A percentile compares a stretch with the other conserved stretches of the same genome.
Evolutionary conservation across 805 yeast species (phyloP).

Genomic region (Suhomyces tanzawaensis): DNA sequence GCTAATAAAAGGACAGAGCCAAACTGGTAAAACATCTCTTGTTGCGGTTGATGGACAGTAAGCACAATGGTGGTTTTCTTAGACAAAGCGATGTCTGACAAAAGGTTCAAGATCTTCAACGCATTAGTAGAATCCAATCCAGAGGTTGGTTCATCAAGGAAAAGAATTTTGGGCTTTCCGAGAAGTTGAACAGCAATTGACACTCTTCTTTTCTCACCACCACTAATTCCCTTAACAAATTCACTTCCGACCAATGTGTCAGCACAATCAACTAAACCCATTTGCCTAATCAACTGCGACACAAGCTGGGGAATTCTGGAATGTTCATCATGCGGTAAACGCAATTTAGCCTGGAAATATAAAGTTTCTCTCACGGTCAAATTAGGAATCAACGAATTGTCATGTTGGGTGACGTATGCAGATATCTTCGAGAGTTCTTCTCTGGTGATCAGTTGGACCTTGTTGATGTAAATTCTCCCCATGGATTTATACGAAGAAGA

Average conservation of each 20-base stretch:
- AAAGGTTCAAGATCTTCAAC: constrained; percentile 57
- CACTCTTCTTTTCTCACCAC: constrained; percentile 72
- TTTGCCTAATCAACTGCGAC: constrained; percentile 56
- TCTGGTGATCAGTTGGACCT: constrained; percentile 21
- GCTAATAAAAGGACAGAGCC: constrained; percentile 72
- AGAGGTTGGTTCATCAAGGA: constrained; percentile 87
- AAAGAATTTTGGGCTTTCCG: constrained; percentile 65
- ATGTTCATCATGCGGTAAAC: constrained; percentile 54
- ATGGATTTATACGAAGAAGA: constrained; percentile 18
- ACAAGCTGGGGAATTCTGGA: constrained; percentile 47
- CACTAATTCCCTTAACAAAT: constrained; percentile 39
- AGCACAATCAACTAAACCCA: constrained; percentile 74
- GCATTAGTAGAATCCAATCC: constrained; percentile 84
- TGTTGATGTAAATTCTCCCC: constrained; percentile 29
- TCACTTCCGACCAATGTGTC: constrained; percentile 53
- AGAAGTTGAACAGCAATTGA: constrained; percentile 79
- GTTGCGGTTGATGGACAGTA: constrained; percentile 84
- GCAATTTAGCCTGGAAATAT: constrained; percentile 63
- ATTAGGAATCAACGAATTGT: constrained; percentile 64
- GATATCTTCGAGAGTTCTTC: constrained; percentile 37
- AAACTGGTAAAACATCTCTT: constrained; percentile 59
- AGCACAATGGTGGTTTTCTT: constrained; percentile 65
- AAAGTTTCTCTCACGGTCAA: constrained; percentile 79
- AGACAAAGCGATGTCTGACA: constrained; percentile 52
- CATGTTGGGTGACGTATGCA: constrained; percentile 82